Conservation (phyloP, 768 basidiomycete genomes). For the Saitozyma podzolica region DNA sequence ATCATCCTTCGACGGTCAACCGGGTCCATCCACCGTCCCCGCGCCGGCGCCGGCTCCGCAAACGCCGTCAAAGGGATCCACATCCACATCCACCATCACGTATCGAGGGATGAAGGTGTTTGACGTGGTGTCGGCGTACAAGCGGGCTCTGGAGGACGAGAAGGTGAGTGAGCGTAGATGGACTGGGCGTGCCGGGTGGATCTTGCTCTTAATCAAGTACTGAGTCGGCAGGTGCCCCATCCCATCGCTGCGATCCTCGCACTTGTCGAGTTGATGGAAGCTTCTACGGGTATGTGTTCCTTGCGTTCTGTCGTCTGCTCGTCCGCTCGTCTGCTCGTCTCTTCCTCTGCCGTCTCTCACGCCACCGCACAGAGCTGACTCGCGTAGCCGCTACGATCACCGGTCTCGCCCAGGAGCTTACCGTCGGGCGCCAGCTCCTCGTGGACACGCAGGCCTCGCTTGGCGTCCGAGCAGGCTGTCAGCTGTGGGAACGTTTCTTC, state of each 20-base stretch:
- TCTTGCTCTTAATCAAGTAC: neutral
- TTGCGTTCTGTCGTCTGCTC: neutral
- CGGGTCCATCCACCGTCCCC: too few species aligned
- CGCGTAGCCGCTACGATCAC: slow-evolving; percentile 43
- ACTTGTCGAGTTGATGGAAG: slow-evolving; percentile 75
- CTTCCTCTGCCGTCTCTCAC: slow-evolving; percentile 3
- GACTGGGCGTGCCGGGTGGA: neutral
- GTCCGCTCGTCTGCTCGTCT: neutral
- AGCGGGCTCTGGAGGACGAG: slow-evolving; percentile 64
- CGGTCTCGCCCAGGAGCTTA: slow-evolving; percentile 65
- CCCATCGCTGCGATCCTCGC: slow-evolving; percentile 87
- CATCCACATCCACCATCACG: too few species aligned
- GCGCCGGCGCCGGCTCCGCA: too few species aligned
- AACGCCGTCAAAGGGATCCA: too few species aligned
- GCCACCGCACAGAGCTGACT: neutral
- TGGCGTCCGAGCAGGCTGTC: slow-evolving; percentile 53
- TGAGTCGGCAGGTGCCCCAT: slow-evolving; percentile 41
- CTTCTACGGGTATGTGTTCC: slow-evolving; percentile 66
- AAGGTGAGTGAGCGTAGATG: slow-evolving; percentile 66
- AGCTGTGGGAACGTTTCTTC: slow-evolving; percentile 53
- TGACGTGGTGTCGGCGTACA: slow-evolving; percentile 62
- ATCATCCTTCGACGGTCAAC: too few species aligned
- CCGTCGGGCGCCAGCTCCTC: slow-evolving; percentile 70
- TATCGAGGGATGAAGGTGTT: slow-evolving; percentile 36
- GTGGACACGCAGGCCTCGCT: slow-evolving; percentile 47